Evolutionary conservation across 2,329 filamentous ascomycete species (phyloP).

Genomic region (Scytalidium lignicola): DNA sequence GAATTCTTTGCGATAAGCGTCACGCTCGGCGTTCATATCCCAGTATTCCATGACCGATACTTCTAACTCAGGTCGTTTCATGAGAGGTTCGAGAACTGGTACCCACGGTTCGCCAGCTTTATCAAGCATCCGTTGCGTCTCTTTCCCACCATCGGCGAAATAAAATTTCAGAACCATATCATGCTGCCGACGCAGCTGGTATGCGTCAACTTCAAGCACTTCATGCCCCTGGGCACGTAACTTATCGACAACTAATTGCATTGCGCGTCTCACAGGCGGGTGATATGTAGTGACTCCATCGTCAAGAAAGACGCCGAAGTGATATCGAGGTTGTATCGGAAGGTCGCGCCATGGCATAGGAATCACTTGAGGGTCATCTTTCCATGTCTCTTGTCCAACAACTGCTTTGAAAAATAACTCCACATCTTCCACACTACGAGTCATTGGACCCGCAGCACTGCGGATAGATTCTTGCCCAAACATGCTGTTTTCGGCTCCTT

Average conservation of each 20-base stretch:
- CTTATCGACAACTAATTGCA: slow-evolving; percentile 19
- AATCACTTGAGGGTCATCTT: slow-evolving; percentile 27
- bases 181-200: no score
- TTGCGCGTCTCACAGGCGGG: slow-evolving; percentile 27
- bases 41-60: no score
- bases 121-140: no score
- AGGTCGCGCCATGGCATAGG: slow-evolving; percentile 28
- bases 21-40: no score
- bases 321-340: no score
- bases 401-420: slow-evolving; percentile 28
- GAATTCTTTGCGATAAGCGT: no score
- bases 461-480: slow-evolving; percentile 30
- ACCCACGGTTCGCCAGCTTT: no score
- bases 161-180: no score
- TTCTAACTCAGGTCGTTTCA: no score
- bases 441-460: slow-evolving; percentile 29
- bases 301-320: slow-evolving; percentile 21
- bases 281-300: slow-evolving; percentile 26
- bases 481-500: slow-evolving; percentile 24
- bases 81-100: no score
- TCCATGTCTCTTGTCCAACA: slow-evolving; percentile 27
- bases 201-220: slow-evolving; percentile 5
- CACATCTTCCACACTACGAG: slow-evolving; percentile 24
- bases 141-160: no score
- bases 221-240: slow-evolving; percentile 25